Base-by-base conservation (phyloP, 768 basidiomycete genomes). In the Botryobasidium botryosum region DNA sequence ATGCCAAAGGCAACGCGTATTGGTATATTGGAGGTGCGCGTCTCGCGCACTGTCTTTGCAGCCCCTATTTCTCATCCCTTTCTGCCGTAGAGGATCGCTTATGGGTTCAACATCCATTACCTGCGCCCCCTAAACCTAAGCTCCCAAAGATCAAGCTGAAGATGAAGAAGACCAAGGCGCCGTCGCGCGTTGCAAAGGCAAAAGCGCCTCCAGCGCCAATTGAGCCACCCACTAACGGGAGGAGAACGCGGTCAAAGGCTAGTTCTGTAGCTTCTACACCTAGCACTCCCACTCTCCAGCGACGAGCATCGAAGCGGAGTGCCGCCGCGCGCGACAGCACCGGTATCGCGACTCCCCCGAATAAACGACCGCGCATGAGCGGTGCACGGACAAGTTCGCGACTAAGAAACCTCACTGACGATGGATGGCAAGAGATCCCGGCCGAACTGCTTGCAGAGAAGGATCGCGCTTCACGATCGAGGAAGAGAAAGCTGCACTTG, bases 11-110 rank as follows among this genome's bases (percentile, higher is more conserved):
- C 13, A 50, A 50, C 35, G 44, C 47, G 17, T 50, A 50, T 35
- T 50, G 49, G 49, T 49, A 49, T 18, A 48, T 50, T 18, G 49
- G 49, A 33, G 39, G 36, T 36, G n/a, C 24, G 36, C 25, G 17
- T 4, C 40, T 47, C 12, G 24, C 25, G 15, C 10, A 23, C 20
- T 27, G 8, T 7, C n/a, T n/a, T n/a, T n/a, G n/a, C n/a, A n/a
- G n/a, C n/a, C n/a, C n/a, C n/a, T n/a, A n/a, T n/a, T n/a, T n/a
- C n/a, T n/a, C 40, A 23, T 17, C 6, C 17, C 15, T 13, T 46
- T 21, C 27, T 12, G 15, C 32, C 8, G 21, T 24, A 47, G 46
- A 29, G 12, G 46, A 47, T 42, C 46, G 46, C 10, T 20, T 47
- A 21, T 50, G 49, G 49, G 45, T 50, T 27, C 49, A 50, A 23